phyloP scores from a whole-genome alignment of 2,329 filamentous ascomycete genomes.

The Triangularia verruculosa region DNA sequence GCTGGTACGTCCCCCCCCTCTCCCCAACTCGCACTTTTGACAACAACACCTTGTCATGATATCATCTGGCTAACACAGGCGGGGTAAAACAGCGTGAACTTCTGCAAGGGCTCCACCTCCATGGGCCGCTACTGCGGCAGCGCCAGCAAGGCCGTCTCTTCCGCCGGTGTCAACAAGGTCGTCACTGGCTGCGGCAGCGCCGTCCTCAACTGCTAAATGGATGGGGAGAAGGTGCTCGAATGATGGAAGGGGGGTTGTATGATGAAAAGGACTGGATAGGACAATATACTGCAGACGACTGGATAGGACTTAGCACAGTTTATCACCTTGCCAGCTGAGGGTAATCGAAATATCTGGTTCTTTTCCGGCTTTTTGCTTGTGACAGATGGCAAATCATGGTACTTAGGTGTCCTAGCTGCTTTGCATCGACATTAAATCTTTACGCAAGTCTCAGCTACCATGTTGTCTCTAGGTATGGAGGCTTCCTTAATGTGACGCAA shows the following conservation, averaged over 20 bases:
- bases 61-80: not conserved
- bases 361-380: not conserved
- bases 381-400: too few species aligned
- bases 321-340: not conserved
- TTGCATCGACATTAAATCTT: too few species aligned
- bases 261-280: not conserved
- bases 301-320: not conserved
- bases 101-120: not conserved
- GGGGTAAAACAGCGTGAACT: not conserved
- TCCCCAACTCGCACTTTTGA: too few species aligned
- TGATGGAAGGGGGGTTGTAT: not conserved
- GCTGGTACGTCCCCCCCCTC: not conserved
- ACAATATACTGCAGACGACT: not conserved
- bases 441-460: too few species aligned
- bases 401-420: too few species aligned
- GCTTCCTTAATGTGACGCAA: too few species aligned
- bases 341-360: not conserved
- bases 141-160: slow-evolving; percentile 3
- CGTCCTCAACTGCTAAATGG: slow-evolving; percentile 5
- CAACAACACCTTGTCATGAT: not conserved
- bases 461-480: too few species aligned
- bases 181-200: slow-evolving; percentile 4
- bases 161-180: slow-evolving; percentile 8
- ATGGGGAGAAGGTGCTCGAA: too few species aligned
- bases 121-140: slow-evolving; percentile 6